Evolutionary conservation across 1,284 basidiomycete species (phyloP).

Genomic region (Anthracocystis setariae): DNA sequence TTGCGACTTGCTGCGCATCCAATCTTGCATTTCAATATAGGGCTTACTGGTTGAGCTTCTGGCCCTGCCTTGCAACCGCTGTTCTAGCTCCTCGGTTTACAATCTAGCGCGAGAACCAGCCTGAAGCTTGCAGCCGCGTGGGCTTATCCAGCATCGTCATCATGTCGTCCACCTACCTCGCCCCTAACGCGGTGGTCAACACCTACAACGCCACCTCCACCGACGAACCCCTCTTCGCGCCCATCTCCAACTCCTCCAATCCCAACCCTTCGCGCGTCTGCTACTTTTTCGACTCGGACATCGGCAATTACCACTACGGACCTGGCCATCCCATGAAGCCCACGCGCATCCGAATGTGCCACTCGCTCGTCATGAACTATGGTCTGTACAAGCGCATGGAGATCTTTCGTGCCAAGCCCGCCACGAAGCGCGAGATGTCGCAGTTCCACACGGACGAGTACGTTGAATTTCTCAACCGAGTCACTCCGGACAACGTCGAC

Average conservation of each 20-base stretch:
- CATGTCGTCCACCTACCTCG: conserved; percentile 53
- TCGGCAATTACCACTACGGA: conserved; percentile 98
- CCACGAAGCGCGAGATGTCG: conserved; percentile 97
- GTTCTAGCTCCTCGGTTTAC: too few species aligned
- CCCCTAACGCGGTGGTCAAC: conserved; percentile 38
- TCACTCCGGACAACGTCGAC: conserved; percentile 85
- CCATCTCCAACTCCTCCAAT: conserved; percentile 43
- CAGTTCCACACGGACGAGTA: conserved; percentile 95
- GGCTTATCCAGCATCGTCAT: neutral
- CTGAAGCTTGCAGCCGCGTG: too few species aligned
- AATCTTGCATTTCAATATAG: too few species aligned
- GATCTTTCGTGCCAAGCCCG: conserved; percentile 87
- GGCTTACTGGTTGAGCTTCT: too few species aligned
- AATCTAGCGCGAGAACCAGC: neutral
- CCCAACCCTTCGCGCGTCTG: conserved; percentile 61
- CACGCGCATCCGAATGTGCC: conserved; percentile 92
- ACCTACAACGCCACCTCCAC: conserved; percentile 28
- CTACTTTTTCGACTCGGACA: conserved; percentile 83
- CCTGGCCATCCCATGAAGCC: conserved; percentile 77
- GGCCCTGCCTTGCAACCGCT: too few species aligned
- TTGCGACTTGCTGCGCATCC: too few species aligned
- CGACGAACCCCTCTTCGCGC: conserved; percentile 48
- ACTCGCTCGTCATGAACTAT: conserved; percentile 99
- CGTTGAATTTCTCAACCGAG: conserved; percentile 85
- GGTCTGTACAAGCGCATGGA: conserved; percentile 73